phyloP scores from a whole-genome alignment of 129 eudicot genomes.

The Chrysanthemum lavandulifolium region DNA sequence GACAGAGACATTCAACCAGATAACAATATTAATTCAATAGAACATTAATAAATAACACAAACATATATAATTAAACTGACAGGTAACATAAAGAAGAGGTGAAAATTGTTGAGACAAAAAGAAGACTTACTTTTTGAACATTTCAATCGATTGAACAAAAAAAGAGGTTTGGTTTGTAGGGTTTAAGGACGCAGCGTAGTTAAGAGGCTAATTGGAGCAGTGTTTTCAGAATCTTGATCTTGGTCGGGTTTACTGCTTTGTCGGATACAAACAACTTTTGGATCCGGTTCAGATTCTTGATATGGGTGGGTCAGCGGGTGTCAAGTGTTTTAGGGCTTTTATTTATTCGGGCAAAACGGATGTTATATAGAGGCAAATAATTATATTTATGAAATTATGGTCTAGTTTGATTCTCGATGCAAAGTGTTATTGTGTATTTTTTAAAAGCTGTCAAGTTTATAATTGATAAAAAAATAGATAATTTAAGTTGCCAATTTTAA shows the following conservation, averaged over 20 bases:
- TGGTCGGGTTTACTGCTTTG: slow-evolving; percentile 1
- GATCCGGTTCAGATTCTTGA: slow-evolving; percentile 1
- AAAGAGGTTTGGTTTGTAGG: slow-evolving; percentile 26
- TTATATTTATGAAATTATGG: too few relatives aligned
- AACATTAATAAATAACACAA: slow-evolving; percentile 11
- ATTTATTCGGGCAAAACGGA: too few relatives aligned
- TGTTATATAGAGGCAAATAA: too few relatives aligned
- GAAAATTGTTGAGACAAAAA: slow-evolving; percentile 8
- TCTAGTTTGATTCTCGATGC: too few relatives aligned
- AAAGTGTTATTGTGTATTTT: too few relatives aligned
- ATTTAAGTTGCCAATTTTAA: too few relatives aligned
- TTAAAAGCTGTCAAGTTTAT: too few relatives aligned
- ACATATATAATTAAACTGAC: not conserved
- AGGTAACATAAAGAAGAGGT: not conserved
- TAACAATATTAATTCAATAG: slow-evolving; percentile 7
- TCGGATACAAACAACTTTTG: not conserved
- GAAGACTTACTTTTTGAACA: slow-evolving; percentile 60
- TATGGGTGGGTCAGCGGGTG: too few relatives aligned
- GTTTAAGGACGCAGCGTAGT: slow-evolving; percentile 31
- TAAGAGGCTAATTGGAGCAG: slow-evolving; percentile 19
- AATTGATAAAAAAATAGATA: too few relatives aligned
- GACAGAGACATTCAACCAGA: slow-evolving; percentile 13
- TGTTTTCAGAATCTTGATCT: slow-evolving; percentile 16
- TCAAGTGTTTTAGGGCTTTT: too few relatives aligned
- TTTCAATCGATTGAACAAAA: slow-evolving; percentile 19